These are phyloP conservation scores for Chenopodium berlandieri DNA, from an alignment of 148 eudicot genomes.

Conservation along the genomic window DNA sequence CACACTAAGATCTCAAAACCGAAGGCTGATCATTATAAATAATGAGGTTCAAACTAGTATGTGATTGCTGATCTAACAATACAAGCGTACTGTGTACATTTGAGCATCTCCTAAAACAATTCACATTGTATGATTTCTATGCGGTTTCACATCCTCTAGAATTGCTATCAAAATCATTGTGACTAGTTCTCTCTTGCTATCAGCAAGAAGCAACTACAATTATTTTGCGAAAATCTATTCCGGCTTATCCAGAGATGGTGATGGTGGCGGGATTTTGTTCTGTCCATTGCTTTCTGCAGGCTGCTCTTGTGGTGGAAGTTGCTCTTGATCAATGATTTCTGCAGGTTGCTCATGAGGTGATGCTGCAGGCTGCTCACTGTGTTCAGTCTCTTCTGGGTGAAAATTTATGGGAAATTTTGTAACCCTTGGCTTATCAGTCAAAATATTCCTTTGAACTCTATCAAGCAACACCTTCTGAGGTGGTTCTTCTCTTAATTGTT, in stretches of 20 bases:
- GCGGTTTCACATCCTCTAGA: neutral
- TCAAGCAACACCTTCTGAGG: slow-evolving; percentile 83
- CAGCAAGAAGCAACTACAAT: neutral
- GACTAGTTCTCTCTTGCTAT: neutral
- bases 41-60: neutral
- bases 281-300: slow-evolving; percentile 3
- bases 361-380: slow-evolving; percentile 48
- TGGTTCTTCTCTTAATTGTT: slow-evolving; percentile 78
- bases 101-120: neutral
- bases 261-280: neutral
- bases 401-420: slow-evolving; percentile 93
- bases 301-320: slow-evolving; percentile 24
- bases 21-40: neutral
- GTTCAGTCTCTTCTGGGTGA: slow-evolving; percentile 67
- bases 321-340: slow-evolving; percentile 36
- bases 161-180: slow-evolving; percentile 11
- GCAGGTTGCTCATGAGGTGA: slow-evolving; percentile 32
- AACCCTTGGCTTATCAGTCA: slow-evolving; percentile 87
- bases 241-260: slow-evolving; percentile 30
- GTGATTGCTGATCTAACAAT: neutral
- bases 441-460: slow-evolving; percentile 70
- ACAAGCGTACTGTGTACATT: neutral
- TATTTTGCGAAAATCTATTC: slow-evolving; percentile 3
- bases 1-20: neutral
- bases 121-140: neutral